These are phyloP conservation scores for Bombardia bombarda DNA, from an alignment of 495 filamentous ascomycete species.

Conservation along the genomic window DNA sequence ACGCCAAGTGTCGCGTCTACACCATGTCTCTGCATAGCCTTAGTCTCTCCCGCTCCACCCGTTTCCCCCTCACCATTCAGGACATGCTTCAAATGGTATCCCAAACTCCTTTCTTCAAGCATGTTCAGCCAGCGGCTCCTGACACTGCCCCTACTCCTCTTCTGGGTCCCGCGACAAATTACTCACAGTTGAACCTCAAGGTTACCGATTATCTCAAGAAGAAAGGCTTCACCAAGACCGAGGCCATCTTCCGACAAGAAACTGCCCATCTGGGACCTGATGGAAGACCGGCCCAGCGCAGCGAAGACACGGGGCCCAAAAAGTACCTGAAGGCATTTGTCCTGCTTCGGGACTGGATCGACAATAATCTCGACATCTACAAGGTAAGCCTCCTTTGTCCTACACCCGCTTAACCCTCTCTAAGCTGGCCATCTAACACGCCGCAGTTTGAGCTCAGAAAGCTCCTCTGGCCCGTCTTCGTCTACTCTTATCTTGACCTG, in stretches of 20 bases:
- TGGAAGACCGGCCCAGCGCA: conserved; percentile 56
- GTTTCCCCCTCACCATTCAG: no score
- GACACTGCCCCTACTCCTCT: no score
- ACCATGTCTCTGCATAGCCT: no score
- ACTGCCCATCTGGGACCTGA: conserved; percentile 67
- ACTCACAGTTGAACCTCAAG: no score
- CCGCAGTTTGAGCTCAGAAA: conserved; percentile 74
- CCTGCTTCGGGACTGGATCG: conserved; percentile 70
- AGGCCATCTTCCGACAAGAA: conserved; percentile 87
- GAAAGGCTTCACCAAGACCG: conserved; percentile 88
- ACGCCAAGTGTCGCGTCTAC: no score
- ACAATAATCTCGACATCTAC: conserved; percentile 86
- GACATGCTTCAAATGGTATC: no score
- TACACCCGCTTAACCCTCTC: background rate
- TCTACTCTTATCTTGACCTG: conserved; percentile 83
- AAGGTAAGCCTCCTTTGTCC: conserved; percentile 47
- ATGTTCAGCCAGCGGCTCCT: no score
- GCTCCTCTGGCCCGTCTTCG: conserved; percentile 84
- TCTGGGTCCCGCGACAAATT: no score
- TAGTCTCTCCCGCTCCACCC: no score
- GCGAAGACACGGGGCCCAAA: conserved; percentile 61
- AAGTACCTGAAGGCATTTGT: conserved; percentile 71
- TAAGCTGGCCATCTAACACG: conserved; percentile 19
- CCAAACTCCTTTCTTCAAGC: no score
- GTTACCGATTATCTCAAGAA: conserved; percentile 95